A percentile compares a stretch with the other conserved stretches of the same genome.
These are phyloP conservation scores for Beauveria australis DNA, from an alignment of 2,329 filamentous ascomycete species.

Conservation along the genomic window DNA sequence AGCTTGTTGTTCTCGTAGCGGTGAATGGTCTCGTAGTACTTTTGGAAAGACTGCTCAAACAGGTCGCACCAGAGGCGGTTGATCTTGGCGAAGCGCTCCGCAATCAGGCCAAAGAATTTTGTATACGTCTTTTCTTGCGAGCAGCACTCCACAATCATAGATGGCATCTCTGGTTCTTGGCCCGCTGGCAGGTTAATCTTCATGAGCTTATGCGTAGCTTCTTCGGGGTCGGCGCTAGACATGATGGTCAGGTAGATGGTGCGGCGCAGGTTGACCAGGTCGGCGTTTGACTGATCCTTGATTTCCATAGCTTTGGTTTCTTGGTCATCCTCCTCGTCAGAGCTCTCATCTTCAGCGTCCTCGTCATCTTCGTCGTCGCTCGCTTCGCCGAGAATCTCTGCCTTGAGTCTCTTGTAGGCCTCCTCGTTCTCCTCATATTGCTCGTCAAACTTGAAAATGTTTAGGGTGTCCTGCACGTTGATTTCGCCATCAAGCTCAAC, in stretches of 20 bases:
- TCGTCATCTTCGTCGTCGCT: conserved; percentile 74
- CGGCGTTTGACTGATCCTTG: conserved; percentile 94
- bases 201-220: conserved; percentile 95
- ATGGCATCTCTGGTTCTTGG: conserved; percentile 81
- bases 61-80: conserved; percentile 91
- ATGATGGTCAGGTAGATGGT: conserved; percentile 98
- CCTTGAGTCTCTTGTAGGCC: conserved; percentile 81
- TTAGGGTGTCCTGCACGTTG: conserved; percentile 77
- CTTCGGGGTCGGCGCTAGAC: conserved; percentile 92
- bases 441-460: conserved; percentile 90
- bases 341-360: conserved; percentile 57
- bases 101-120: conserved; percentile 93
- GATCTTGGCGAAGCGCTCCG: conserved; percentile 90
- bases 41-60: conserved; percentile 81
- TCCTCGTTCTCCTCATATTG: conserved; percentile 88
- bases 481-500: conserved; percentile 76
- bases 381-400: conserved; percentile 89
- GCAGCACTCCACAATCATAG: conserved; percentile 96
- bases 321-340: conserved; percentile 62
- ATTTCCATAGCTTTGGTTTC: conserved; percentile 85
- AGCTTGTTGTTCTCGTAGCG: conserved; percentile 93
- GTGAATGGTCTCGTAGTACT: conserved; percentile 97
- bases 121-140: conserved; percentile 95
- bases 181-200: conserved; percentile 82
- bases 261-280: conserved; percentile 84